Evolutionary conservation across 805 yeast species (phyloP).

Genomic region (Yueomyces sinensis): DNA sequence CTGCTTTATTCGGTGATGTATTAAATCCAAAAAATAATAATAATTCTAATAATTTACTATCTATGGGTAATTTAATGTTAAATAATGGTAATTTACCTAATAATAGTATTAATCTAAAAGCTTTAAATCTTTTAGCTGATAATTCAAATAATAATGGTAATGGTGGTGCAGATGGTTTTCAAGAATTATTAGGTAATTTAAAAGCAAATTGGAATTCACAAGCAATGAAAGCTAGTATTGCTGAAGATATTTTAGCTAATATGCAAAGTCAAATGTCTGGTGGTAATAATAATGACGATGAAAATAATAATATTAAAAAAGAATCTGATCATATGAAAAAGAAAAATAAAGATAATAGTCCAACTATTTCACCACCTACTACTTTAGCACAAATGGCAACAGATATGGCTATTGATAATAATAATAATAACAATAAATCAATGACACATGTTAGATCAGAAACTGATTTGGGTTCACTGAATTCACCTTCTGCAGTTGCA

Average conservation of each 20-base stretch:
- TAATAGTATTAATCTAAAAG: constrained; percentile 4
- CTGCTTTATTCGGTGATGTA: neutral
- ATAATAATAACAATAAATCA: neutral
- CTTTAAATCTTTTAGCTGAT: neutral
- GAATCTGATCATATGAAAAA: neutral
- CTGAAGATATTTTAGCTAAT: constrained; percentile 20
- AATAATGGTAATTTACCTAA: no score
- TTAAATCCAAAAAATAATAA: no score
- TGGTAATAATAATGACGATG: neutral
- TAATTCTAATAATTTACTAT: no score
- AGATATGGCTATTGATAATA: constrained; percentile 1
- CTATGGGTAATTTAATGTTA: no score
- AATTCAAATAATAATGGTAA: neutral
- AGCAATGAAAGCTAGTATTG: constrained; percentile 11
- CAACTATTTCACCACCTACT: constrained; percentile 16
- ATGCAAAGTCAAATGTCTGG: constrained; percentile 15
- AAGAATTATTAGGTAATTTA: constrained; percentile 14
- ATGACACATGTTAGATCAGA: neutral
- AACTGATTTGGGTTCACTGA: neutral
- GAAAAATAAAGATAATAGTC: constrained; percentile 1
- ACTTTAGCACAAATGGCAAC: constrained; percentile 15
- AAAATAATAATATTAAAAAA: neutral
- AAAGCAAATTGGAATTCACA: constrained; percentile 1
- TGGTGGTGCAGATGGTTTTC: constrained; percentile 3
- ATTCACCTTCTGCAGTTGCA: constrained; percentile 9